These are phyloP conservation scores for Sporisorium graminicola DNA, from an alignment of 1,284 basidiomycete species.

Conservation along the genomic window DNA sequence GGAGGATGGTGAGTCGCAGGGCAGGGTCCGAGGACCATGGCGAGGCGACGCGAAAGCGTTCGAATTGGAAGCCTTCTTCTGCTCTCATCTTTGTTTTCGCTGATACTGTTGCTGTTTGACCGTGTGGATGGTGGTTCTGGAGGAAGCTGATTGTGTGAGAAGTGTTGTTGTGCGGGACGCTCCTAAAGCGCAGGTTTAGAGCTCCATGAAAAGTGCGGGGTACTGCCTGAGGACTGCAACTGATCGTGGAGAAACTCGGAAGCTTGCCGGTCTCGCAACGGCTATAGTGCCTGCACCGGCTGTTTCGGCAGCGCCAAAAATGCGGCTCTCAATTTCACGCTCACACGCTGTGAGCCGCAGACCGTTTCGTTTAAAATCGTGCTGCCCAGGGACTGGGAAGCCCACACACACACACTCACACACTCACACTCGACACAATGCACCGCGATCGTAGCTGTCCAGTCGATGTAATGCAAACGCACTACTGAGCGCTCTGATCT, in stretches of 20 bases:
- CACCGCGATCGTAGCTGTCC: neutral
- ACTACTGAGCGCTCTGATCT: neutral
- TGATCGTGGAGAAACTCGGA: neutral
- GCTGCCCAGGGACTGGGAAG: too few species aligned
- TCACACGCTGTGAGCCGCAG: neutral
- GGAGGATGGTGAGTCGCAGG: conserved; percentile 43
- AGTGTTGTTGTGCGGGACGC: neutral
- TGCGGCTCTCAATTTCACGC: neutral
- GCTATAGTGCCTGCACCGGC: neutral
- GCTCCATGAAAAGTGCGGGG: neutral
- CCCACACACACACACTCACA: too few species aligned
- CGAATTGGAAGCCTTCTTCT: conserved; percentile 53
- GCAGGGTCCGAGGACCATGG: conserved; percentile 47
- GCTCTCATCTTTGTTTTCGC: conserved; percentile 23
- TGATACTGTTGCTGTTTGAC: neutral
- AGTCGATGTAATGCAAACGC: neutral
- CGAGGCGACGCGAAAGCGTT: conserved; percentile 43
- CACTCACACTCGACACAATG: too few species aligned
- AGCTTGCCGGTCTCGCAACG: neutral
- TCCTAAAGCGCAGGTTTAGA: neutral
- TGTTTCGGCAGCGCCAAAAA: neutral
- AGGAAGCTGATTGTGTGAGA: neutral
- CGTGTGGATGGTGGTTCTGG: neutral
- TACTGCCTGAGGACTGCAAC: neutral
- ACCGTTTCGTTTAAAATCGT: neutral